These are phyloP conservation scores for Syncephalastrum racemosum DNA, from an alignment of 371 early-diverging fungal species.

Conservation along the genomic window DNA sequence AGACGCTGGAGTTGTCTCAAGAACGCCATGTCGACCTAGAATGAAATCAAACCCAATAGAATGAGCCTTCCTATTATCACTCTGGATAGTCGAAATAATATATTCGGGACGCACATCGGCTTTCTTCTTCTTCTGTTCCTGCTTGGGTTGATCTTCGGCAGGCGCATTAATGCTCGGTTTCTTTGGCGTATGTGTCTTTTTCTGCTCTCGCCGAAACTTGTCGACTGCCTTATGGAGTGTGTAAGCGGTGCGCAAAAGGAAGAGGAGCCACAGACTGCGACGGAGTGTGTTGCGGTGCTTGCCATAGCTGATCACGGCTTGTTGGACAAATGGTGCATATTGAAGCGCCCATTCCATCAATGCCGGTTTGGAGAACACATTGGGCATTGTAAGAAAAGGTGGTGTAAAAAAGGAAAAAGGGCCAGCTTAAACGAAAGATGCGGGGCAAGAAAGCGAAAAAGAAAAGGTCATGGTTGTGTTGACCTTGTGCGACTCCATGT, in stretches of 20 bases:
- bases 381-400: conserved; percentile 23
- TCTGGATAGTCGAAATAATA: not conserved
- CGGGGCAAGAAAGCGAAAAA: not conserved
- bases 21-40: conserved; percentile 75
- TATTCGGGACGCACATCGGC: conserved; percentile 30
- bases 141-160: conserved; percentile 1
- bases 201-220: conserved; percentile 24
- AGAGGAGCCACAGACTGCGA: conserved; percentile 37
- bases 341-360: conserved; percentile 20
- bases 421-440: too few species aligned
- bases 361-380: conserved; percentile 34
- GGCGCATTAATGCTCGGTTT: conserved; percentile 8
- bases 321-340: conserved; percentile 25
- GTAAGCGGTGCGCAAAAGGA: conserved; percentile 43
- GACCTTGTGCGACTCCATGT: too few species aligned
- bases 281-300: conserved; percentile 44
- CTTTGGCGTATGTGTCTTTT: conserved; percentile 5
- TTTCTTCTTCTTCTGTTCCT: conserved; percentile 25
- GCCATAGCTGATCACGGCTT: conserved; percentile 29
- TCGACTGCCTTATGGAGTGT: conserved; percentile 25
- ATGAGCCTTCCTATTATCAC: not conserved
- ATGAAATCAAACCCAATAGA: not conserved
- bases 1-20: conserved; percentile 67
- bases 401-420: not conserved
- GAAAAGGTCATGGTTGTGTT: not conserved